These are phyloP conservation scores for Cladosporium sp. DNA, from an alignment of 2,329 filamentous ascomycete species.

Conservation along the genomic window DNA sequence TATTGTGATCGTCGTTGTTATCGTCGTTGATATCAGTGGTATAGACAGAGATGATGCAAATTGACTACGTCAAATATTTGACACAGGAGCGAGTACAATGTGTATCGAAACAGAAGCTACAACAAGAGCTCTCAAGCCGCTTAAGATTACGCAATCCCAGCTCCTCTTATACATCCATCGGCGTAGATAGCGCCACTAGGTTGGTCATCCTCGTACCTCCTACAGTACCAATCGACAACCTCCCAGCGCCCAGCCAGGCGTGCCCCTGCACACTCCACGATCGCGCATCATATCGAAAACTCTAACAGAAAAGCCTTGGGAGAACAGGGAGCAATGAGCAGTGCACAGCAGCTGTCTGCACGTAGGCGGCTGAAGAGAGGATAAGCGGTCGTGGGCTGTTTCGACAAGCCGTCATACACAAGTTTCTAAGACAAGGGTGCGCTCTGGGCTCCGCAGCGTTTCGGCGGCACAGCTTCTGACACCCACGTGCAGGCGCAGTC, in stretches of 20 bases:
- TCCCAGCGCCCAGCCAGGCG: constrained; percentile 7
- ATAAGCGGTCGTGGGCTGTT: not conserved
- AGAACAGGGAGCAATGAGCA: too few species aligned
- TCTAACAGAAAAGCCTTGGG: not conserved
- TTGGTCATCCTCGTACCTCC: constrained; percentile 9
- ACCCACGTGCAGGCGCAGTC: not conserved
- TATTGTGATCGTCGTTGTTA: not conserved
- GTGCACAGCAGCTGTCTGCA: not conserved
- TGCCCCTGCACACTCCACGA: not conserved
- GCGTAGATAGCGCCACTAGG: not conserved
- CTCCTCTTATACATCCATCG: constrained; percentile 8
- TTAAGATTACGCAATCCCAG: not conserved
- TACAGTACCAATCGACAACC: not conserved
- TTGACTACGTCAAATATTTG: not conserved
- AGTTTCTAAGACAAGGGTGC: not conserved
- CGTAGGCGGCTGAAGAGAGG: not conserved
- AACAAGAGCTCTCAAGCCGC: not conserved
- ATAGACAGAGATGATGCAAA: not conserved
- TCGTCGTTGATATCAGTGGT: not conserved
- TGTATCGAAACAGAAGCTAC: not conserved
- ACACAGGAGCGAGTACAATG: not conserved
- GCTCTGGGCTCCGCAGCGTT: not conserved
- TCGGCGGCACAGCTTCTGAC: not conserved
- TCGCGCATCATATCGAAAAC: constrained; percentile 3
- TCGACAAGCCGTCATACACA: constrained; percentile 6